These are phyloP conservation scores for Calocybe indica DNA, from an alignment of 768 basidiomycete species.

Conservation along the genomic window DNA sequence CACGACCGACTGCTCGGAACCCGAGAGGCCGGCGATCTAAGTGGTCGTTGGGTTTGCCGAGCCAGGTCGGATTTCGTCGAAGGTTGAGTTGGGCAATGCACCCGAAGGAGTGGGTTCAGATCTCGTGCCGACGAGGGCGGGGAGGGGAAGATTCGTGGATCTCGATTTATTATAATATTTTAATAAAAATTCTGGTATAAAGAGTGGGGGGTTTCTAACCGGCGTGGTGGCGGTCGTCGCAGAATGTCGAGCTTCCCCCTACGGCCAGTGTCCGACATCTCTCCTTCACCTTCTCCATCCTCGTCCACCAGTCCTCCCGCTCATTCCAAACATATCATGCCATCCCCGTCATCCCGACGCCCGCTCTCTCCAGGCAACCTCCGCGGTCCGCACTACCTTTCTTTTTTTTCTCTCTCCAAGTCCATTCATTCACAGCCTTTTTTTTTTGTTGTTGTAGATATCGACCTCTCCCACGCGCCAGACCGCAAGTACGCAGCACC, in stretches of 20 bases:
- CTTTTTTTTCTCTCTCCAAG: not conserved
- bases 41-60: not conserved
- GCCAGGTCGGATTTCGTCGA: not conserved
- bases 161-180: not conserved
- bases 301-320: constrained; percentile 40
- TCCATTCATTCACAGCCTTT: not conserved
- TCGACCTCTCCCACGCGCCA: constrained; percentile 51
- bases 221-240: constrained; percentile 7
- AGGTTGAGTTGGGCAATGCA: not conserved
- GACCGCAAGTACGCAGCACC: constrained; percentile 67
- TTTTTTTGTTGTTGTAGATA: constrained; percentile 32
- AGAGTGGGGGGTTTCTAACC: constrained; percentile 23
- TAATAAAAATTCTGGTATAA: constrained; percentile 21
- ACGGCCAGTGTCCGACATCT: constrained; percentile 44
- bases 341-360: constrained; percentile 31
- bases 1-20: too few species aligned
- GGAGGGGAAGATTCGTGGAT: too few species aligned
- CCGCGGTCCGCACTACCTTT: constrained; percentile 37
- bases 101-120: constrained; percentile 20
- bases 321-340: constrained; percentile 21
- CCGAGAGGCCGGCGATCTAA: not conserved
- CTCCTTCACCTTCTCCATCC: constrained; percentile 51
- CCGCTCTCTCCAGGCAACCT: constrained; percentile 61
- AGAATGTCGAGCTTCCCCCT: constrained; percentile 40
- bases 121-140: constrained; percentile 3